Percentiles rank a stretch among this genome's conserved stretches.
phyloP scores from a whole-genome alignment of 305 asterid genomes.

The Rubia occidens region DNA sequence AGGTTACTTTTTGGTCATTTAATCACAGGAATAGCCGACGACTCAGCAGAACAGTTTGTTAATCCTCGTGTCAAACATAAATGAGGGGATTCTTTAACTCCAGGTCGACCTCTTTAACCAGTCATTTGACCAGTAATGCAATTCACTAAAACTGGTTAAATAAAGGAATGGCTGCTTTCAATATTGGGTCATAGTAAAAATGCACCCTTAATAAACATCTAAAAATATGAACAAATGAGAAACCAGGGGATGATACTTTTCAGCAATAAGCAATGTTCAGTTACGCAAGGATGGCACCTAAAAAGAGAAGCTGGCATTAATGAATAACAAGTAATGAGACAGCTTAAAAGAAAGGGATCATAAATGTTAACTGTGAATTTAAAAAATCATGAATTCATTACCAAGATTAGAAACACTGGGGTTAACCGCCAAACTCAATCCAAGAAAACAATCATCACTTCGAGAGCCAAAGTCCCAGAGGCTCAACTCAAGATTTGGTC shows the following conservation, averaged over 20 bases:
- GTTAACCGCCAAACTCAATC: conserved; percentile 84
- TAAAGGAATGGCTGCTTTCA: neutral
- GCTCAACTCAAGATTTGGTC: conserved; percentile 94
- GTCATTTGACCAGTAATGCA: neutral
- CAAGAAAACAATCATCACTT: conserved; percentile 77
- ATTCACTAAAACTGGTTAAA: neutral
- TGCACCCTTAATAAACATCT: neutral
- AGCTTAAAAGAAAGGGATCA: neutral
- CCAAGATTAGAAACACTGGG: conserved; percentile 72
- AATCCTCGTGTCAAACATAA: neutral
- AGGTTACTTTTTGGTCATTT: neutral
- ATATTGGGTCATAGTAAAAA: neutral
- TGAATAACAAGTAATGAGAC: neutral
- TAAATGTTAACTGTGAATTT: neutral
- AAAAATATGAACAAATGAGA: neutral
- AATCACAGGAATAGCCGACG: neutral
- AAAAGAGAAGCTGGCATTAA: neutral
- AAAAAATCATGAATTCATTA: conserved; percentile 19
- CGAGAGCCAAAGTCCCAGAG: conserved; percentile 74
- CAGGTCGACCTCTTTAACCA: neutral
- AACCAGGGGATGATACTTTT: conserved; percentile 2
- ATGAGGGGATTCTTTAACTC: neutral
- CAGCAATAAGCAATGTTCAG: neutral
- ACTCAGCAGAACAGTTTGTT: neutral
- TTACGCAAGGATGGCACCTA: neutral